phyloP scores from a whole-genome alignment of 2,329 filamentous ascomycete species.

The Tympanopsis confertula region DNA sequence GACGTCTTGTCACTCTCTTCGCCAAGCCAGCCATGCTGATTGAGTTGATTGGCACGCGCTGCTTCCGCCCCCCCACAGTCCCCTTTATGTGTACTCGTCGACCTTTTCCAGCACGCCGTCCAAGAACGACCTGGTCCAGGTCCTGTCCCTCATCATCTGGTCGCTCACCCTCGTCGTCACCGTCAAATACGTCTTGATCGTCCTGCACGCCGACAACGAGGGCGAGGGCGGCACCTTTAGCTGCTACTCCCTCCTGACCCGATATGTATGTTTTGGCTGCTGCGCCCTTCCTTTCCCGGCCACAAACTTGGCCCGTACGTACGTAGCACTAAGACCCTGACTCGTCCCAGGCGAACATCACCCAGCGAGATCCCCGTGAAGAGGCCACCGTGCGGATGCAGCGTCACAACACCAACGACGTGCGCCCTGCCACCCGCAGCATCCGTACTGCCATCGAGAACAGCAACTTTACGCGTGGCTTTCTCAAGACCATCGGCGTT shows the following conservation, averaged over 20 bases:
- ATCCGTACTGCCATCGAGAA: conserved; percentile 47
- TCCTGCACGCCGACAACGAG: conserved; percentile 57
- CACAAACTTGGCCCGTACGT: background rate
- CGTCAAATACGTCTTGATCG: conserved; percentile 56
- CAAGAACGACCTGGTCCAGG: conserved; percentile 48
- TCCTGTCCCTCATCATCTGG: conserved; percentile 60
- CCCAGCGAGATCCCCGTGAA: conserved; percentile 43
- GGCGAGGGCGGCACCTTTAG: conserved; percentile 62
- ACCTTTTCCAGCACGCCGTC: conserved; percentile 45
- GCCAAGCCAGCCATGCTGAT: background rate
- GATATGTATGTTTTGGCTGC: conserved; percentile 30
- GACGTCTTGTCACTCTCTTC: no score
- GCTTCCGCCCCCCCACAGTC: conserved; percentile 25
- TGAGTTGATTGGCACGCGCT: background rate
- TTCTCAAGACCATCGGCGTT: conserved; percentile 51
- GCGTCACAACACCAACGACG: conserved; percentile 42
- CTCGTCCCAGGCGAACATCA: conserved; percentile 37
- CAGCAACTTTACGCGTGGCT: conserved; percentile 33
- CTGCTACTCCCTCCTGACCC: conserved; percentile 51
- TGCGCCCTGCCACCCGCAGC: conserved; percentile 35
- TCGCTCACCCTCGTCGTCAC: conserved; percentile 58
- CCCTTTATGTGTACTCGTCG: conserved; percentile 62
- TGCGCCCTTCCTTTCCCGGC: background rate
- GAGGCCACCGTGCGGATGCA: conserved; percentile 44
- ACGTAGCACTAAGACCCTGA: background rate